These are phyloP conservation scores for Gynostemma pentaphyllum DNA, from an alignment of 306 rosid genomes.

Conservation along the genomic window DNA sequence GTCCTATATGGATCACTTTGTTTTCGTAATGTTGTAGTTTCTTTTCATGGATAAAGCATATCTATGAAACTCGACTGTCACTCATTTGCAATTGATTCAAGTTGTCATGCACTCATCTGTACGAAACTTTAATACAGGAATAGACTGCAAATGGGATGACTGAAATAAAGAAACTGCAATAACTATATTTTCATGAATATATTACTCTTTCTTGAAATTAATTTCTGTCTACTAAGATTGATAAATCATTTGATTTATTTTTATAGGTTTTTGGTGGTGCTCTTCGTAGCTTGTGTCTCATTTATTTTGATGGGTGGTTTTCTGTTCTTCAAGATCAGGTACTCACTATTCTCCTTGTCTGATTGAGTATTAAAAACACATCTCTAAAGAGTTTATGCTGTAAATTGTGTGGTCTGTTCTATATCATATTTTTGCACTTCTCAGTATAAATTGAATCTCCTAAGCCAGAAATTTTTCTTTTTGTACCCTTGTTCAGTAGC, in stretches of 20 bases:
- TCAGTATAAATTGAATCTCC: background rate
- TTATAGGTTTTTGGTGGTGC: constrained; percentile 74
- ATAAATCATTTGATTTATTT: constrained; percentile 15
- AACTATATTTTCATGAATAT: background rate
- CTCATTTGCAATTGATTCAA: constrained; percentile 1
- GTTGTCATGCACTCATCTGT: too few species aligned
- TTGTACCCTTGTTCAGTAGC: background rate
- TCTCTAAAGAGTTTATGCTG: background rate
- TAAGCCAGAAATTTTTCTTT: background rate
- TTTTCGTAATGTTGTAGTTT: background rate
- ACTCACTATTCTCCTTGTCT: constrained; percentile 20
- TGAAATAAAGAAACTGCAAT: background rate
- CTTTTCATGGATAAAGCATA: background rate
- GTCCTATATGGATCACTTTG: background rate
- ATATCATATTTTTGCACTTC: background rate
- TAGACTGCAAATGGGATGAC: background rate
- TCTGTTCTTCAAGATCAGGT: constrained; percentile 80
- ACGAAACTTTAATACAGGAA: too few species aligned
- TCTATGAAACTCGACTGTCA: background rate
- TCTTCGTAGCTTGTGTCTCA: constrained; percentile 68
- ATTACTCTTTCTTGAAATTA: background rate
- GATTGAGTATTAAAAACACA: constrained; percentile 6
- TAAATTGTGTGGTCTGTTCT: background rate
- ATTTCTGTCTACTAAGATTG: background rate
- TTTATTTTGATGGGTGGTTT: constrained; percentile 79